Percentiles rank a stretch among this genome's conserved stretches.
phyloP scores from a whole-genome alignment of 495 filamentous ascomycete genomes.

The Aspergillus saccharolyticus region DNA sequence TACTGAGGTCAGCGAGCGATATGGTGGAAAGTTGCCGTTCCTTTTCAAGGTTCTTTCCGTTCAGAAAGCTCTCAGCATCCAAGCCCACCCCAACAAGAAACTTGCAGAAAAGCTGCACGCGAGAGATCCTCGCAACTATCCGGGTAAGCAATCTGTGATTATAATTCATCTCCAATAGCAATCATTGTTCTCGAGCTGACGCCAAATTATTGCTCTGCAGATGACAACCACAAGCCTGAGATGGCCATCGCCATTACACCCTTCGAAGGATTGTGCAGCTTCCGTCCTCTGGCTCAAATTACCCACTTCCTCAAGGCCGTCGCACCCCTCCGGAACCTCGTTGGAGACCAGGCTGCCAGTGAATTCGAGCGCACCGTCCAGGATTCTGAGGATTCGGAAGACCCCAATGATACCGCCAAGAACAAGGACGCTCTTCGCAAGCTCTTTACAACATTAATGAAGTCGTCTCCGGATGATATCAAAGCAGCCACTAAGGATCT shows the following conservation, averaged over 20 bases:
- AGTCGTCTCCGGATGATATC: constrained; percentile 60
- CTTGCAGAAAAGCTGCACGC: constrained; percentile 85
- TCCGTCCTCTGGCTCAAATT: constrained; percentile 83
- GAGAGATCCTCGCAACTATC: constrained; percentile 88
- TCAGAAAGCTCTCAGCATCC: constrained; percentile 89
- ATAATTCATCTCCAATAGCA: background rate
- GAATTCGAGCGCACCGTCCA: constrained; percentile 65
- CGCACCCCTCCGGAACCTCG: constrained; percentile 65
- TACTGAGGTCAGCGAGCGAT: constrained; percentile 61
- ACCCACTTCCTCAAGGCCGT: constrained; percentile 76
- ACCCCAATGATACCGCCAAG: constrained; percentile 47
- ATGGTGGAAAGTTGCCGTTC: constrained; percentile 81
- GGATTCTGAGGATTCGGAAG: constrained; percentile 57
- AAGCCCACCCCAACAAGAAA: constrained; percentile 97
- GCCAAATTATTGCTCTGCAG: constrained; percentile 28
- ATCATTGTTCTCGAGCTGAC: too few relatives aligned
- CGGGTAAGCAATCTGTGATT: constrained; percentile 41
- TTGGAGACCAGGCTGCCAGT: constrained; percentile 62
- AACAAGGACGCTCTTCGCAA: constrained; percentile 79
- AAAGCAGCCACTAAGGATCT: constrained; percentile 60
- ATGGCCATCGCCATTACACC: constrained; percentile 97
- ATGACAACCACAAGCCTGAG: constrained; percentile 99
- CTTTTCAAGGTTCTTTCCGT: constrained; percentile 97
- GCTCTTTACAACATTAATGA: constrained; percentile 76
- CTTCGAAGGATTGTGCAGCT: constrained; percentile 94